Percentiles rank a stretch among this genome's conserved stretches.
phyloP scores from a whole-genome alignment of 2,329 filamentous ascomycete genomes.

The Plectosphaerella sp. region DNA sequence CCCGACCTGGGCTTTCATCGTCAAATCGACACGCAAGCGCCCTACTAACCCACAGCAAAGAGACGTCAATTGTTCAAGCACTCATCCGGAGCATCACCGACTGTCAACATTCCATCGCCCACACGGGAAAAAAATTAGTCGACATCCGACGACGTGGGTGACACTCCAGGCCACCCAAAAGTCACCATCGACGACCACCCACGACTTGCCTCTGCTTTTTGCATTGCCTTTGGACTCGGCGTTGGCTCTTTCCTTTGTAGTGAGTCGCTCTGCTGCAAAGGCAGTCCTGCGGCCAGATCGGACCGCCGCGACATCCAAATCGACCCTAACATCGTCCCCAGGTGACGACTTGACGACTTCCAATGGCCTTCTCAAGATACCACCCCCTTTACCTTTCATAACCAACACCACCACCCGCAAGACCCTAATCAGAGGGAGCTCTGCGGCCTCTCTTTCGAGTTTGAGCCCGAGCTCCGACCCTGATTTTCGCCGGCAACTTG shows the following conservation, averaged over 20 bases:
- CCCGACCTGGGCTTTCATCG: neutral
- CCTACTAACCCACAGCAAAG: neutral
- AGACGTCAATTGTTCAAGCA: neutral
- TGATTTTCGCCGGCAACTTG: neutral
- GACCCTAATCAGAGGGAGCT: neutral
- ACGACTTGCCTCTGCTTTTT: neutral
- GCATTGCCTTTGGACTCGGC: conserved; percentile 17
- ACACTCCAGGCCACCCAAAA: neutral
- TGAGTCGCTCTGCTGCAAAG: neutral
- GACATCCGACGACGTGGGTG: no score
- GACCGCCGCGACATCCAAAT: no score
- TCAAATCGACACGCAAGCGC: neutral
- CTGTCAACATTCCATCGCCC: neutral
- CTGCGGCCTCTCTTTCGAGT: neutral
- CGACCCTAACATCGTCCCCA: neutral
- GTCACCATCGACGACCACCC: neutral
- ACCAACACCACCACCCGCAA: neutral
- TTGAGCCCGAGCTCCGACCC: neutral
- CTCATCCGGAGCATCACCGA: neutral
- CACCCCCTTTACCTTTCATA: conserved; percentile 14
- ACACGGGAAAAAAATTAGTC: no score
- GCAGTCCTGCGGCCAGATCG: neutral
- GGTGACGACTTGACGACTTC: conserved; percentile 13
- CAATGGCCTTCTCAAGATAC: conserved; percentile 24
- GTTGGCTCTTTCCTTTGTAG: conserved; percentile 18